Conservation (phyloP, 345 rosid species). For the Murraya paniculata region DNA sequence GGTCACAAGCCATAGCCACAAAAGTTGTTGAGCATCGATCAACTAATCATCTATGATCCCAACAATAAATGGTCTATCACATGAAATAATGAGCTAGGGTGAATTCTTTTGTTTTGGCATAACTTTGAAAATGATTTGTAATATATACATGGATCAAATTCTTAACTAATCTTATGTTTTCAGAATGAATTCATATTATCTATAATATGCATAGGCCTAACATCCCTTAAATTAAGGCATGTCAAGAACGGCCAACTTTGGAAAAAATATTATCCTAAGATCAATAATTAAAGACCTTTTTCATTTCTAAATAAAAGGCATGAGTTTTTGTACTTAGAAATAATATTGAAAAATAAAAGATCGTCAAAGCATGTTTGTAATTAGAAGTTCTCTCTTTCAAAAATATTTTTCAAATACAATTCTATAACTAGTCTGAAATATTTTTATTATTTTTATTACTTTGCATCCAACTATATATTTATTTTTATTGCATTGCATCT, state of each 20-base stretch:
- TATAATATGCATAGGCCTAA: neutral
- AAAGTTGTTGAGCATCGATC: neutral
- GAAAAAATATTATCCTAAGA: neutral
- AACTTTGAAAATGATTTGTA: neutral
- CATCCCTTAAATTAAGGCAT: too few relatives aligned
- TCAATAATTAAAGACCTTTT: neutral
- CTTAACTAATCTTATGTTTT: neutral
- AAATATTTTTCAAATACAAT: too few relatives aligned
- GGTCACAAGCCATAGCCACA: neutral
- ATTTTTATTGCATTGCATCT: too few relatives aligned
- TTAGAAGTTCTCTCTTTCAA: too few relatives aligned
- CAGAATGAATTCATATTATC: too few relatives aligned
- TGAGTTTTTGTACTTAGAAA: neutral
- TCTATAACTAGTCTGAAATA: too few relatives aligned
- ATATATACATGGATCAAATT: neutral
- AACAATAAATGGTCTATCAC: neutral
- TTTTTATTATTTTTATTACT: too few relatives aligned
- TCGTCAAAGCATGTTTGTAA: too few relatives aligned
- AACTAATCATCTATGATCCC: neutral
- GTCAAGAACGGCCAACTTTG: neutral
- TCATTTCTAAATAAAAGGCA: neutral
- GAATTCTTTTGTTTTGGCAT: neutral
- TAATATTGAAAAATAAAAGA: too few relatives aligned
- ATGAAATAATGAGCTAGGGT: neutral
- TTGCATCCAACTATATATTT: too few relatives aligned